Conservation (phyloP, 148 eudicot species). For the Suaeda aralocaspica region DNA sequence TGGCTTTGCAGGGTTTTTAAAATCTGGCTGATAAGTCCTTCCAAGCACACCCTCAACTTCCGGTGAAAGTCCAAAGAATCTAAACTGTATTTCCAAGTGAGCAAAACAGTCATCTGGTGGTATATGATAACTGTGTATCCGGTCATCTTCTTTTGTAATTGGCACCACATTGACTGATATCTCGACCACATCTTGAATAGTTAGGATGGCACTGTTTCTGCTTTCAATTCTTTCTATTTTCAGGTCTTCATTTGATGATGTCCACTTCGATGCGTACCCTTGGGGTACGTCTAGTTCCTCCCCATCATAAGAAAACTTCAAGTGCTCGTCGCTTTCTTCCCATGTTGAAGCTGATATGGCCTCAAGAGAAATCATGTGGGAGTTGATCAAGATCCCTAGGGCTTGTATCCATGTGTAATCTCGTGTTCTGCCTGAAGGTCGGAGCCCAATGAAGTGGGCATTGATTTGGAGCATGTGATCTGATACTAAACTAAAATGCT, state of each 20-base stretch:
- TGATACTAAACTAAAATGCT: slow-evolving; percentile 60
- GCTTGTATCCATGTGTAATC: slow-evolving; percentile 82
- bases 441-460: slow-evolving; percentile 59
- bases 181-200: slow-evolving; percentile 39
- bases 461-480: slow-evolving; percentile 63
- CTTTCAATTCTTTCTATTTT: slow-evolving; percentile 48
- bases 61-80: slow-evolving; percentile 37
- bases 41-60: slow-evolving; percentile 58
- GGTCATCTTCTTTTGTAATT: slow-evolving; percentile 55
- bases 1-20: slow-evolving; percentile 51
- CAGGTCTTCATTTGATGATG: slow-evolving; percentile 26
- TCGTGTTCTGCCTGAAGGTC: slow-evolving; percentile 47
- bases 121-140: slow-evolving; percentile 52
- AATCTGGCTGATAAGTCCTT: slow-evolving; percentile 62
- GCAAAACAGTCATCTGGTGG: slow-evolving; percentile 56
- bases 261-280: slow-evolving; percentile 44
- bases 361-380: slow-evolving; percentile 49
- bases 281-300: slow-evolving; percentile 34
- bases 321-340: slow-evolving; percentile 48
- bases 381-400: slow-evolving; percentile 46
- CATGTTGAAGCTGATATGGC: slow-evolving; percentile 51
- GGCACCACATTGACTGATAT: slow-evolving; percentile 56
- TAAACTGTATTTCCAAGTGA: slow-evolving; percentile 58
- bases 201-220: slow-evolving; percentile 45
- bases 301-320: slow-evolving; percentile 51